These are phyloP conservation scores for Cicer judaicum DNA, from an alignment of 306 rosid species.

Conservation along the genomic window DNA sequence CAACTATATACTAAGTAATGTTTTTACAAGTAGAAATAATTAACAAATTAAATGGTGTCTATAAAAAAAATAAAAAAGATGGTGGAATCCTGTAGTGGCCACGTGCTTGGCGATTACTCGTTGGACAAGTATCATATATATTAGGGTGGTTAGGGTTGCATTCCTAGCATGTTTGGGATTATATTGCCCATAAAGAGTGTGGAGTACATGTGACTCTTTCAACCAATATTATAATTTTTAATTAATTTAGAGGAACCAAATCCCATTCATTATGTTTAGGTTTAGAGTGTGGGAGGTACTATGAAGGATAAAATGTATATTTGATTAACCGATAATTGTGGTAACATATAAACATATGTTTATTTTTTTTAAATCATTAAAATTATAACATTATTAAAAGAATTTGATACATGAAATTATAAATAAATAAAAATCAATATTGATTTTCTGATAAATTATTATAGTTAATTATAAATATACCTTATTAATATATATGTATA, in stretches of 20 bases:
- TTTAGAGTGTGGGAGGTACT: not conserved
- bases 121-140: slow-evolving; percentile 44
- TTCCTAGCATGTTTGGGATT: slow-evolving; percentile 53
- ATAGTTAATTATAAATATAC: too few species aligned
- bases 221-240: slow-evolving; percentile 3
- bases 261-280: not conserved
- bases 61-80: slow-evolving; percentile 41
- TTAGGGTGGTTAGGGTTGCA: slow-evolving; percentile 45
- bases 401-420: too few species aligned
- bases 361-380: too few species aligned
- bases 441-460: not conserved
- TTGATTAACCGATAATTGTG: not conserved
- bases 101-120: slow-evolving; percentile 55
- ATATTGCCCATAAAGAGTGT: slow-evolving; percentile 45
- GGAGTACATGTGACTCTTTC: slow-evolving; percentile 51
- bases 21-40: slow-evolving; percentile 43
- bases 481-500: too few species aligned
- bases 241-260: not conserved
- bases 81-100: slow-evolving; percentile 57
- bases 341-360: too few species aligned
- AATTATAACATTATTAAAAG: too few species aligned
- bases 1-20: slow-evolving; percentile 52
- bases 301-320: not conserved
- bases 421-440: too few species aligned
- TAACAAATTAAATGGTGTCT: slow-evolving; percentile 42